phyloP scores from a whole-genome alignment of 2,329 filamentous ascomycete genomes.

The Fusarium robinianum region DNA sequence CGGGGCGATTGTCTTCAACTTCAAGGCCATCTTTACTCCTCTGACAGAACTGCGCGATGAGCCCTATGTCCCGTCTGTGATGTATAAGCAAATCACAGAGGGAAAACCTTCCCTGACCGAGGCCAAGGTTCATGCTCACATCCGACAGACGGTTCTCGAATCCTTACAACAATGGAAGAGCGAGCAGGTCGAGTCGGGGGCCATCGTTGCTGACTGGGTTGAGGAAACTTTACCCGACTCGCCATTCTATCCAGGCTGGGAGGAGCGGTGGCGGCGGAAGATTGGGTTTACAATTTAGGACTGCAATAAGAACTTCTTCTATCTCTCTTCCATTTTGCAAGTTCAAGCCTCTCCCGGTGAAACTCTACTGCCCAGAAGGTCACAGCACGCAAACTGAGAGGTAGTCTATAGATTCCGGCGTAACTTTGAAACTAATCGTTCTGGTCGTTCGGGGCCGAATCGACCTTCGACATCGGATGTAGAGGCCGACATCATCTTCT shows the following conservation, averaged over 20 bases:
- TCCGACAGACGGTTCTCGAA: neutral
- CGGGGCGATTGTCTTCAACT: slow-evolving; percentile 78
- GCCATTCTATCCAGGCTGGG: slow-evolving; percentile 1
- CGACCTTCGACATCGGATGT: too few relatives aligned
- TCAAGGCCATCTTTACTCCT: slow-evolving; percentile 82
- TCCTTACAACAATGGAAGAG: neutral
- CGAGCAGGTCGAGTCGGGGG: neutral
- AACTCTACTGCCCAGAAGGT: too few relatives aligned
- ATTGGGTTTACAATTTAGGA: neutral
- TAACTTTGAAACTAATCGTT: too few relatives aligned
- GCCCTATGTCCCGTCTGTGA: slow-evolving; percentile 68
- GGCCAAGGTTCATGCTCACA: neutral
- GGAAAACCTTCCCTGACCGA: neutral
- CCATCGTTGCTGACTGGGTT: neutral
- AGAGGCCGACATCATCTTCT: too few relatives aligned
- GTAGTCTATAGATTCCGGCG: too few relatives aligned
- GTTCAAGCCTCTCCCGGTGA: too few relatives aligned
- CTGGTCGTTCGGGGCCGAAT: too few relatives aligned
- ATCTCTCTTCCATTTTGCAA: too few relatives aligned
- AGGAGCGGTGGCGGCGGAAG: neutral
- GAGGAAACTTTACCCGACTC: neutral
- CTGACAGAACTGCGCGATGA: slow-evolving; percentile 70
- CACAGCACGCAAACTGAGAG: too few relatives aligned
- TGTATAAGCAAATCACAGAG: slow-evolving; percentile 52
- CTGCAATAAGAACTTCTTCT: too few relatives aligned